Percentiles rank a stretch among this genome's conserved stretches.
These are phyloP conservation scores for Ceratocystis eucalypticola DNA, from an alignment of 2,329 filamentous ascomycete species.

Conservation along the genomic window DNA sequence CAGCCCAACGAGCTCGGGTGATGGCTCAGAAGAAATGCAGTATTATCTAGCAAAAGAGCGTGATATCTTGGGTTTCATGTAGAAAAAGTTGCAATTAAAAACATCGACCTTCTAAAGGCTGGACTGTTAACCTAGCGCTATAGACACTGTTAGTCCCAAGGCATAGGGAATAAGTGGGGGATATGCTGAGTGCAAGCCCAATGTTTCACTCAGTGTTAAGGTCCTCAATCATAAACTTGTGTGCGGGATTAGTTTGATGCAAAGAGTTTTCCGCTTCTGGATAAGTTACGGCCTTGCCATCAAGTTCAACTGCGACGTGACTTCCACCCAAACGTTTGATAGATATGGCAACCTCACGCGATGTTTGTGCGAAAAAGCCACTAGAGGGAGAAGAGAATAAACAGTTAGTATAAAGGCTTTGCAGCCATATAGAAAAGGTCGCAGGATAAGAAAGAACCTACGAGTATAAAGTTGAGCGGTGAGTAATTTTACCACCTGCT, in stretches of 20 bases:
- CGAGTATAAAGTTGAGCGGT: conserved; percentile 58
- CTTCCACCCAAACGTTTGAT: conserved; percentile 48
- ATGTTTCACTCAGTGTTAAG: too few species aligned
- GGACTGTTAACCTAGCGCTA: not conserved
- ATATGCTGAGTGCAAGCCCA: too few species aligned
- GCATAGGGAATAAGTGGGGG: too few species aligned
- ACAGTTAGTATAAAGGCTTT: conserved; percentile 4
- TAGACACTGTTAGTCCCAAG: too few species aligned
- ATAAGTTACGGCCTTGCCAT: conserved; percentile 27
- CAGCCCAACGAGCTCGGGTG: too few species aligned
- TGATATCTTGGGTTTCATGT: too few species aligned
- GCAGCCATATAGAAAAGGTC: not conserved
- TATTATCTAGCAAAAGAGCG: too few species aligned
- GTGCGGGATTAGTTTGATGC: not conserved
- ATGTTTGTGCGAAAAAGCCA: conserved; percentile 64
- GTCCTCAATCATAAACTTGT: too few species aligned
- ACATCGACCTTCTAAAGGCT: not conserved
- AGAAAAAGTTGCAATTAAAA: too few species aligned
- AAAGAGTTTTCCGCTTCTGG: conserved; percentile 21
- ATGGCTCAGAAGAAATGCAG: too few species aligned
- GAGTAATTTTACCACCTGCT: conserved; percentile 64
- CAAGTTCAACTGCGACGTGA: conserved; percentile 54
- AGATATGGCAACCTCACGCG: conserved; percentile 52
- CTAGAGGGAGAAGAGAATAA: conserved; percentile 32
- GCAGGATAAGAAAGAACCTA: conserved; percentile 31